Percentiles rank a stretch among this genome's conserved stretches.
These are phyloP conservation scores for Akanthomyces dipterigenus DNA, from an alignment of 2,329 filamentous ascomycete genomes.

Conservation along the genomic window DNA sequence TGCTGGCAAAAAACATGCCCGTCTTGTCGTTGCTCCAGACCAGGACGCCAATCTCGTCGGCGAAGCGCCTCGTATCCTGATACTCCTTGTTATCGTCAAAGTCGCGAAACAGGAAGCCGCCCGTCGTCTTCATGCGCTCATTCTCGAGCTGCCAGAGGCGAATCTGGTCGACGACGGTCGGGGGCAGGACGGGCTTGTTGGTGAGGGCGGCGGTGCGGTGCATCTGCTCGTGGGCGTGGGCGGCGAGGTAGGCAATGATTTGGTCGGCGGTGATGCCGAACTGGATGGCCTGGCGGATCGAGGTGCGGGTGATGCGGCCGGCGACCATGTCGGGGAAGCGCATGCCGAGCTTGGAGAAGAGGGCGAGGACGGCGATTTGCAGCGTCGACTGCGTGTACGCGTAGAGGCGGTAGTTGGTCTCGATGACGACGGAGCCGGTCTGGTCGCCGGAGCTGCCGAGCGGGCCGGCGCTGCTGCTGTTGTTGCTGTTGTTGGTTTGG, in stretches of 20 bases:
- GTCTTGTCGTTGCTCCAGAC: constrained; percentile 77
- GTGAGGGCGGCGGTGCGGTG: constrained; percentile 54
- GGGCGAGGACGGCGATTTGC: constrained; percentile 86
- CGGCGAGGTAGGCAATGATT: constrained; percentile 86
- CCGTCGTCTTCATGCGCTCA: constrained; percentile 80
- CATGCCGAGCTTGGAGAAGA: constrained; percentile 82
- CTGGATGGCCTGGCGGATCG: constrained; percentile 77
- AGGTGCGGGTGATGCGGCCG: constrained; percentile 82
- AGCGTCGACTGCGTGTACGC: constrained; percentile 92
- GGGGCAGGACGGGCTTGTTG: constrained; percentile 71
- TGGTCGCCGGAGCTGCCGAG: constrained; percentile 33
- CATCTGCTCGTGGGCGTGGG: constrained; percentile 94
- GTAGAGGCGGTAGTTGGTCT: constrained; percentile 97
- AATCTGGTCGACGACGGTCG: constrained; percentile 96
- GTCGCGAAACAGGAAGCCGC: constrained; percentile 84
- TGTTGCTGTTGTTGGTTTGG: too few relatives aligned
- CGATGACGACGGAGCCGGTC: constrained; percentile 86
- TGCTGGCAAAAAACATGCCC: constrained; percentile 84
- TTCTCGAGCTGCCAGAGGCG: constrained; percentile 96
- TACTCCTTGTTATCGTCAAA: constrained; percentile 70
- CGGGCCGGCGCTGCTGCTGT: constrained; percentile 24
- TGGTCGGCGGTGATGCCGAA: constrained; percentile 92
- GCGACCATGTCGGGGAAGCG: constrained; percentile 90
- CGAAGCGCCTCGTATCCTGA: constrained; percentile 65
- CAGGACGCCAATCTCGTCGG: constrained; percentile 83